A percentile compares a stretch with the other conserved stretches of the same genome.
phyloP scores from a whole-genome alignment of 306 rosid species.

The Parietaria judaica region DNA sequence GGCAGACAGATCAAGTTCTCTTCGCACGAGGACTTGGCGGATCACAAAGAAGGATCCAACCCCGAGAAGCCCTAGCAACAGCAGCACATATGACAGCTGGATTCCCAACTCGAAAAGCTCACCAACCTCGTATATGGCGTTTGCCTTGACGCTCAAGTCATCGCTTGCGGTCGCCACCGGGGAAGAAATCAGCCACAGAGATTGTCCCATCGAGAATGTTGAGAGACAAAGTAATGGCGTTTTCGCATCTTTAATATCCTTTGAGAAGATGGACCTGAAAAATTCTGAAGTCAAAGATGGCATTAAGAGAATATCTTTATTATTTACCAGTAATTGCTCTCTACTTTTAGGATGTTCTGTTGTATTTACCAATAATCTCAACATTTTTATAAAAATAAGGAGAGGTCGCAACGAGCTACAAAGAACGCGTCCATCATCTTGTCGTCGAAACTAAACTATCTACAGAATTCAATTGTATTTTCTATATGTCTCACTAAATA shows the following conservation, averaged over 20 bases:
- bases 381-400: not conserved
- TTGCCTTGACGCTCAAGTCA: slow-evolving; percentile 24
- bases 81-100: slow-evolving; percentile 69
- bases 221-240: slow-evolving; percentile 35
- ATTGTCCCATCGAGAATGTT: slow-evolving; percentile 51
- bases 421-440: too few species aligned
- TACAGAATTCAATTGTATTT: too few species aligned
- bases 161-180: slow-evolving; percentile 54
- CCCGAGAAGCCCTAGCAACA: slow-evolving; percentile 71
- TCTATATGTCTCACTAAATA: too few species aligned
- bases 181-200: slow-evolving; percentile 42
- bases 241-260: slow-evolving; percentile 35
- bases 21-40: slow-evolving; percentile 93
- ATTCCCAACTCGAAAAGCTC: slow-evolving; percentile 88
- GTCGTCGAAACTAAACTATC: too few species aligned
- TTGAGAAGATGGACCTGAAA: slow-evolving; percentile 24
- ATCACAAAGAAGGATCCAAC: slow-evolving; percentile 75
- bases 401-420: too few species aligned
- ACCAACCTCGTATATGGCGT: slow-evolving; percentile 57
- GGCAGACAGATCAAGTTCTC: slow-evolving; percentile 98
- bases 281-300: slow-evolving; percentile 23
- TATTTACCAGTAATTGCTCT: not conserved
- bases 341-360: not conserved
- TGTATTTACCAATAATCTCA: not conserved
- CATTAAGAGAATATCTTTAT: not conserved